Evolutionary conservation across 345 rosid genomes (phyloP).

Genomic region (Carallia brachiata): DNA sequence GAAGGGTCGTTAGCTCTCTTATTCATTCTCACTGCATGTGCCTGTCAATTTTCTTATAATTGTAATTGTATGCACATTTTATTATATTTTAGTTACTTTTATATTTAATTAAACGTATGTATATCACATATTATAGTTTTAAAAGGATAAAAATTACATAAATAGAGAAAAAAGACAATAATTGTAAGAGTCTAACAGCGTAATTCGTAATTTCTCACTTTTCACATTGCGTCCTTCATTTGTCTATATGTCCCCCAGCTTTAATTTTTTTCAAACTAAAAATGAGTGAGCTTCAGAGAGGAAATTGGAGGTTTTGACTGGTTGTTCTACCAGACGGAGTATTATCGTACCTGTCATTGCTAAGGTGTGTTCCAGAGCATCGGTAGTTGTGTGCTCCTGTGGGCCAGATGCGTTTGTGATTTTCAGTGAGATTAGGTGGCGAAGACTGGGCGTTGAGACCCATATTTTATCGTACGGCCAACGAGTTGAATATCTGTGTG

Average conservation of each 20-base stretch:
- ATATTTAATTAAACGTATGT: too few species aligned
- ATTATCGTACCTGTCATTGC: not conserved
- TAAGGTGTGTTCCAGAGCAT: not conserved
- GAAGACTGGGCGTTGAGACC: slow-evolving; percentile 34
- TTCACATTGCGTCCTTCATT: too few species aligned
- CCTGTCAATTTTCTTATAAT: too few species aligned
- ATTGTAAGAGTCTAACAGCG: too few species aligned
- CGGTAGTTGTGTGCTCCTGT: not conserved
- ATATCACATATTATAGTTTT: too few species aligned
- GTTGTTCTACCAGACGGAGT: slow-evolving; percentile 80
- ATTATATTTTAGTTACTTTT: too few species aligned
- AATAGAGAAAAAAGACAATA: too few species aligned
- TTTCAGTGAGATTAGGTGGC: slow-evolving; percentile 18
- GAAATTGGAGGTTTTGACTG: slow-evolving; percentile 54
- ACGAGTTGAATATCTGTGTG: not conserved
- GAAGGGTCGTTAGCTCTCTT: slow-evolving; percentile 44
- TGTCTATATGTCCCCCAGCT: too few species aligned
- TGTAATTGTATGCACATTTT: too few species aligned
- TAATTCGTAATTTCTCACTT: too few species aligned
- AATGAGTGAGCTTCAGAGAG: not conserved
- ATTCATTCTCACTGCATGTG: not conserved
- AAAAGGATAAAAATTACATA: too few species aligned
- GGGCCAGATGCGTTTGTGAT: not conserved
- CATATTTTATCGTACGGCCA: not conserved
- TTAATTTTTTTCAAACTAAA: not conserved